Percentiles rank a stretch among this genome's conserved stretches.
phyloP scores from a whole-genome alignment of 2,329 filamentous ascomycete genomes.

The Alternaria incomplexa region DNA sequence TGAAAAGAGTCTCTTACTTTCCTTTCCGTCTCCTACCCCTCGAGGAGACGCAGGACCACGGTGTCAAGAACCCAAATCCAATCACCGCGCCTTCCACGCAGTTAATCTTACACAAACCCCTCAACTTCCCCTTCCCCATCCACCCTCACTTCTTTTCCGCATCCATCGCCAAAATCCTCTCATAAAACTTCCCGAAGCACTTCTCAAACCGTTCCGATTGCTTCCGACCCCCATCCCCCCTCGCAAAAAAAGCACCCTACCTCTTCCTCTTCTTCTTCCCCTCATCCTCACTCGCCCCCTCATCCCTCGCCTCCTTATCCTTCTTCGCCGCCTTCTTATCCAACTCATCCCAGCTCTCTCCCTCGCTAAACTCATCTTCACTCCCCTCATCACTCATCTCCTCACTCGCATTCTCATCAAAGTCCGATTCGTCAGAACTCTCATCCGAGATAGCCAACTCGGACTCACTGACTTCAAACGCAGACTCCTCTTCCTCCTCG shows the following conservation, averaged over 20 bases:
- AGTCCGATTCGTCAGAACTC: conserved; percentile 86
- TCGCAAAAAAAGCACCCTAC: neutral
- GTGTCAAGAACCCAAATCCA: no score
- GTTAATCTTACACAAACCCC: no score
- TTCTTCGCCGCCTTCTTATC: conserved; percentile 81
- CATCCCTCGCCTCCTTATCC: conserved; percentile 61
- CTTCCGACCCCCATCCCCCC: no score
- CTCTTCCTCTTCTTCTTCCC: conserved; percentile 74
- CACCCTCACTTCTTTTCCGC: no score
- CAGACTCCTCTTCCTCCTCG: conserved; percentile 84
- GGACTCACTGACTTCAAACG: conserved; percentile 87
- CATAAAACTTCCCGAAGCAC: no score
- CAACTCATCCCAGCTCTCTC: conserved; percentile 93
- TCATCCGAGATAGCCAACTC: conserved; percentile 77
- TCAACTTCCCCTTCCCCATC: no score
- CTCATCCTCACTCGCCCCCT: conserved; percentile 60
- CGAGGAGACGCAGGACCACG: no score
- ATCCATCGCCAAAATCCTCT: no score
- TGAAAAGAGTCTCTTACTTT: no score
- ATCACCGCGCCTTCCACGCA: no score
- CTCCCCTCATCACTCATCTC: conserved; percentile 73
- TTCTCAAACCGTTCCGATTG: no score
- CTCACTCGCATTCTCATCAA: conserved; percentile 85
- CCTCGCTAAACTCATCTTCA: conserved; percentile 61
- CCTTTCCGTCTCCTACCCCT: no score